Evolutionary conservation across 2,329 filamentous ascomycete species (phyloP).

Genomic region (Pseudogymnoascus sp.): DNA sequence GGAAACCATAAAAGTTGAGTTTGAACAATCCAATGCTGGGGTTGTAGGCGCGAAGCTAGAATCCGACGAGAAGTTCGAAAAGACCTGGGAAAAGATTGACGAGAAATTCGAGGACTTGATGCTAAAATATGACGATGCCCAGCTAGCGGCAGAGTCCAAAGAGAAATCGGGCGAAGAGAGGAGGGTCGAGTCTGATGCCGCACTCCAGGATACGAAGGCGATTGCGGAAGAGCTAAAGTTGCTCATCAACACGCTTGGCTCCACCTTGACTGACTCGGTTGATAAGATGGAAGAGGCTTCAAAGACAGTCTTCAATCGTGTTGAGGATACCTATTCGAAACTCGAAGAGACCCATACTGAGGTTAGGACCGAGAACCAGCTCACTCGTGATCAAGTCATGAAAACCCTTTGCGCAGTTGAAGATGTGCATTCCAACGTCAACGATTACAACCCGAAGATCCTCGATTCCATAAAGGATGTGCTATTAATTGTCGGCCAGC

Average conservation of each 20-base stretch:
- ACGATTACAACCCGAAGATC: conserved; percentile 82
- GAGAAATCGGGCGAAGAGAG: conserved; percentile 67
- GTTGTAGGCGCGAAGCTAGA: conserved; percentile 77
- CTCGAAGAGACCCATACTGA: conserved; percentile 70
- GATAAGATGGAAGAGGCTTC: conserved; percentile 85
- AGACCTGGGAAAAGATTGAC: conserved; percentile 54
- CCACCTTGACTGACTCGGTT: conserved; percentile 71
- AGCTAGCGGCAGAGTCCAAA: conserved; percentile 66
- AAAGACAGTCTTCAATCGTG: conserved; percentile 74
- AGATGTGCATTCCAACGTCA: conserved; percentile 69
- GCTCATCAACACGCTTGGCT: conserved; percentile 77
- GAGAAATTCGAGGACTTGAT: conserved; percentile 70
- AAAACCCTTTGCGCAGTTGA: conserved; percentile 68
- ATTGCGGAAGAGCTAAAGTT: conserved; percentile 82
- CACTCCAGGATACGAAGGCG: conserved; percentile 67
- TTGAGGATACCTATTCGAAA: conserved; percentile 71
- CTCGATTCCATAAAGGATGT: conserved; percentile 81
- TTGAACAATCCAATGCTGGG: conserved; percentile 78
- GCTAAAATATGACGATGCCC: conserved; percentile 81
- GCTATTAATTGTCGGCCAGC: conserved; percentile 72
- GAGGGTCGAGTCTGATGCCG: conserved; percentile 64
- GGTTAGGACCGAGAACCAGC: conserved; percentile 70
- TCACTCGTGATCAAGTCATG: conserved; percentile 74
- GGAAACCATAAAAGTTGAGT: conserved; percentile 73
- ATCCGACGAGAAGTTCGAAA: conserved; percentile 67